Conservation (phyloP, 1,139 yeast genomes). For the Yamadazyma siamensis region DNA sequence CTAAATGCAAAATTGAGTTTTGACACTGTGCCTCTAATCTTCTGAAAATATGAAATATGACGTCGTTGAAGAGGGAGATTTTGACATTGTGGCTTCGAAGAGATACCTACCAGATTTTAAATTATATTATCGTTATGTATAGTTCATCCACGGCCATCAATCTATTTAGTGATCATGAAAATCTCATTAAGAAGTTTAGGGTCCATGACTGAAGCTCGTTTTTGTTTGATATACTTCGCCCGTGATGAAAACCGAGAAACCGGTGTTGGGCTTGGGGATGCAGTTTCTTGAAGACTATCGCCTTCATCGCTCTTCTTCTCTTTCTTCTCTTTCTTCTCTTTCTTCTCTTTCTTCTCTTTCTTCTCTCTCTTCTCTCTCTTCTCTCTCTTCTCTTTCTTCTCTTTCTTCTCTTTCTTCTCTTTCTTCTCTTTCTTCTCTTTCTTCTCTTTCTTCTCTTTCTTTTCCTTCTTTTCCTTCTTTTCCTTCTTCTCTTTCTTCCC, state of each 20-base stretch:
- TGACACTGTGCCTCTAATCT: background rate
- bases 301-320: conserved; percentile 9
- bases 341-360: conserved; percentile 23
- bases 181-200: conserved; percentile 86
- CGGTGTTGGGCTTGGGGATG: conserved; percentile 22
- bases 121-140: too few species aligned
- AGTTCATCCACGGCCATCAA: conserved; percentile 1
- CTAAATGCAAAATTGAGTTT: conserved; percentile 1
- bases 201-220: conserved; percentile 88
- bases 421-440: conserved; percentile 20
- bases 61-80: too few species aligned
- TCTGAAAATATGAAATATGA: too few species aligned
- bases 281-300: conserved; percentile 9
- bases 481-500: conserved; percentile 22
- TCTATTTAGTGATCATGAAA: conserved; percentile 70
- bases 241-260: conserved; percentile 74
- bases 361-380: conserved; percentile 6
- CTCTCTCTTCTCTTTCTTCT: conserved; percentile 1
- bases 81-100: too few species aligned
- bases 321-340: conserved; percentile 18
- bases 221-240: conserved; percentile 82
- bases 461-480: conserved; percentile 18
- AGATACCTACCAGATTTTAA: too few species aligned
- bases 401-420: conserved; percentile 17
- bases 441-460: conserved; percentile 22